Base-by-base conservation (phyloP, 805 yeast genomes). In the Wickerhamiella azyma region DNA sequence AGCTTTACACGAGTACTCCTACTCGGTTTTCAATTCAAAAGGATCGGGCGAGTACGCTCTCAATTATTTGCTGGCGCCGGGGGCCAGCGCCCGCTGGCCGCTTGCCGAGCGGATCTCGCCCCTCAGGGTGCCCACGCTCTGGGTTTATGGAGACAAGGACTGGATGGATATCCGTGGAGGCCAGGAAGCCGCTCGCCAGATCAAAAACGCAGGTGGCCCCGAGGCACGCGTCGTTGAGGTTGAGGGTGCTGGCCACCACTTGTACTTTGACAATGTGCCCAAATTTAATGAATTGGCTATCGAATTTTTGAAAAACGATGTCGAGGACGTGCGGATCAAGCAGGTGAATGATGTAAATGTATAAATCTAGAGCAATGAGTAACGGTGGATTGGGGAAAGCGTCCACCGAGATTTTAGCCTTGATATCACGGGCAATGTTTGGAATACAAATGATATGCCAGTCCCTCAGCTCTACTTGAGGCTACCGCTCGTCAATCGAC, bases 11-110 rank as follows among this genome's bases (percentile, higher is more conserved):
- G 68, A 70, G 52, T 92, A 92, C 60, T 68, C 89, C 0, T 88
- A 89, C 62, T 75, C 79, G 3, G 84, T 88, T 10, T 92, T 92
- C 68, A 83, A 79, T 52, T 80, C 84, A 7, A 75, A 70, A 3
- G 98, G 98, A 0, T 83, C 94, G 0, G 97, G 97, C 6, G 98
- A 89, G 64, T 89, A 89, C 60, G 79, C 89, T 69, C 67, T 92
- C 52, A 82, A 85, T 53, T 82, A 81, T 57, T 67, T 86, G 16
- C 65, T 89, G 19, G 88, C 85, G 0, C 94, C 96, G 6, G 98
- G 97, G 2, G 97, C 94, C 0, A 75, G 76, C 41, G 94, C 96
- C 1, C 68, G 96, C 50, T 66, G 72, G 54, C 94, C 97, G 1
- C 65, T 89, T 45, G 60, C 62, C 6, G 63, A 67, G 37, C 61